These are phyloP conservation scores for Candida railenensis DNA, from an alignment of 805 yeast genomes.

Conservation along the genomic window DNA sequence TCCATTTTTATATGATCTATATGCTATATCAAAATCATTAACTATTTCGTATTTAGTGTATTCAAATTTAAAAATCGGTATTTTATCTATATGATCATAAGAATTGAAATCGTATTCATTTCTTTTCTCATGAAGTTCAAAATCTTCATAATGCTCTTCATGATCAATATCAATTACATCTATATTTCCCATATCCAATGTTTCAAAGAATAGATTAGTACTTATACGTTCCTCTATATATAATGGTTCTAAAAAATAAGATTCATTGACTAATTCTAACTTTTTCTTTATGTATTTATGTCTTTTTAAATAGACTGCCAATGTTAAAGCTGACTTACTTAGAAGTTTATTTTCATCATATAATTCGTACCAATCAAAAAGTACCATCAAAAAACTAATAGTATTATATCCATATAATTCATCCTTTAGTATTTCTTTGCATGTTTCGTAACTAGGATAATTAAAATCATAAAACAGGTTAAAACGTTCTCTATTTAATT, in stretches of 20 bases:
- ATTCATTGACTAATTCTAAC: neutral
- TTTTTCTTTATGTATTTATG: neutral
- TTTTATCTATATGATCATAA: too few relatives aligned
- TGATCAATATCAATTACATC: too few relatives aligned
- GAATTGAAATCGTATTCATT: neutral
- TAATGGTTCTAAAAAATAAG: neutral
- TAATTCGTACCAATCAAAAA: neutral
- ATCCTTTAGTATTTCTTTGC: neutral
- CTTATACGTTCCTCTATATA: too few relatives aligned
- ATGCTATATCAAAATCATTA: neutral
- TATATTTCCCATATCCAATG: neutral
- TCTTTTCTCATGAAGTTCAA: neutral
- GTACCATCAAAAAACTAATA: neutral
- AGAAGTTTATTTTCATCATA: neutral
- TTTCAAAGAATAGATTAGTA: too few relatives aligned
- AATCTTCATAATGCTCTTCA: neutral
- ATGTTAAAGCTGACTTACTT: neutral
- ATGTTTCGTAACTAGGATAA: neutral
- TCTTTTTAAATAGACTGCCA: neutral
- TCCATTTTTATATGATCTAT: neutral
- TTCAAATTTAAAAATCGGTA: too few relatives aligned
- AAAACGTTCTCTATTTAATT: too few relatives aligned
- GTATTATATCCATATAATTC: neutral
- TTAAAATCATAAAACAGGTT: slow-evolving; percentile 1
- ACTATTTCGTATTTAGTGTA: neutral